phyloP scores from a whole-genome alignment of 225 moss, liverwort and hornwort species.

The Bryoerythrophyllum caledonicum region DNA sequence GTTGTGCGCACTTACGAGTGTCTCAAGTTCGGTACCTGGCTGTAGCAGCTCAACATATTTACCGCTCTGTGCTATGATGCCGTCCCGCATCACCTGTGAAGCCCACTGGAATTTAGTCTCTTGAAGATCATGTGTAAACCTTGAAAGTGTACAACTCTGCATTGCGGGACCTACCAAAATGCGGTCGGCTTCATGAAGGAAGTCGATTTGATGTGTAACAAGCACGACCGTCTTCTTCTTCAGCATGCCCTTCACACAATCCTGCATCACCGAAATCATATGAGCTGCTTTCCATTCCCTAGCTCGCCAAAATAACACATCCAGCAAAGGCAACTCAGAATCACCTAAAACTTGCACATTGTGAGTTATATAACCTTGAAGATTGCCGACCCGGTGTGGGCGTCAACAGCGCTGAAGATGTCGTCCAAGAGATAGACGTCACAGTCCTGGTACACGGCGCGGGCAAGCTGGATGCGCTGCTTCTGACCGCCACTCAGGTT shows the following conservation, averaged over 20 bases:
- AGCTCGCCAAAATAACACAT: neutral
- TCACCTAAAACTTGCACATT: neutral
- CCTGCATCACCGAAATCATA: constrained; percentile 26
- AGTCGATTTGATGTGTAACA: constrained; percentile 77
- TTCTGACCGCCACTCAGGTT: constrained; percentile 77
- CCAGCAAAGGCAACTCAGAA: neutral
- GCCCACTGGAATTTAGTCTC: neutral
- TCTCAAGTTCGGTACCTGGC: constrained; percentile 50
- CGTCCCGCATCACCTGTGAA: constrained; percentile 51
- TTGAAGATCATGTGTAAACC: neutral
- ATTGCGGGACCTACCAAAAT: constrained; percentile 42
- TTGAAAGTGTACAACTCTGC: too few species aligned
- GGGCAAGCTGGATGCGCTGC: constrained; percentile 73
- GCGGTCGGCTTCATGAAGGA: constrained; percentile 58
- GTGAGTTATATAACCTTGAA: constrained; percentile 14
- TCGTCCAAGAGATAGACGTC: constrained; percentile 77
- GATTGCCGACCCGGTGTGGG: constrained; percentile 31
- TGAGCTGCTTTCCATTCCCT: too few species aligned
- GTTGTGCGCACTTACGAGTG: constrained; percentile 63
- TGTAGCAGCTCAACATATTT: constrained; percentile 42
- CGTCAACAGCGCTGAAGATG: constrained; percentile 35
- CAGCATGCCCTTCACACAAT: constrained; percentile 53
- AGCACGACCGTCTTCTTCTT: constrained; percentile 58
- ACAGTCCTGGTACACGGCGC: constrained; percentile 66
- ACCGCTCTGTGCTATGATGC: constrained; percentile 52